Percentiles rank a stretch among this genome's conserved stretches.
These are phyloP conservation scores for Arabidopsis thaliana DNA, from an alignment of 345 rosid species.

Conservation along the genomic window TAIR10.1 NC_003076.8:21179501-21180000, in stretches of 20 bases:
- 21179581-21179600: constrained; percentile 9
- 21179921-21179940: constrained; percentile 60
- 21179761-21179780: not conserved
- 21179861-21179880: constrained; percentile 55
- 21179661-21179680: not conserved
- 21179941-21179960: constrained; percentile 80
- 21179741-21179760: not conserved
- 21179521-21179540: constrained; percentile 15
- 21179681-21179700: constrained; percentile 33
- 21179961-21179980: constrained; percentile 80
- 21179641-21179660: constrained; percentile 2
- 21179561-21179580: not conserved
- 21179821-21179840: constrained; percentile 63
- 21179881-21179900: constrained; percentile 18
- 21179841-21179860: constrained; percentile 66
- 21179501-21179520: not conserved
- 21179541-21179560: not conserved
- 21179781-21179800: not conserved
- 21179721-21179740: constrained; percentile 20
- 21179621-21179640: constrained; percentile 5
- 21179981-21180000: constrained; percentile 67
- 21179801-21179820: constrained; percentile 67
- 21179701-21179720: constrained; percentile 28
- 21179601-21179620: constrained; percentile 2
- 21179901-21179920: constrained; percentile 51